A percentile compares a stretch with the other conserved stretches of the same genome.
These are phyloP conservation scores for Melanomma pulvis-pyrius DNA, from an alignment of 495 filamentous ascomycete genomes.

Conservation along the genomic window DNA sequence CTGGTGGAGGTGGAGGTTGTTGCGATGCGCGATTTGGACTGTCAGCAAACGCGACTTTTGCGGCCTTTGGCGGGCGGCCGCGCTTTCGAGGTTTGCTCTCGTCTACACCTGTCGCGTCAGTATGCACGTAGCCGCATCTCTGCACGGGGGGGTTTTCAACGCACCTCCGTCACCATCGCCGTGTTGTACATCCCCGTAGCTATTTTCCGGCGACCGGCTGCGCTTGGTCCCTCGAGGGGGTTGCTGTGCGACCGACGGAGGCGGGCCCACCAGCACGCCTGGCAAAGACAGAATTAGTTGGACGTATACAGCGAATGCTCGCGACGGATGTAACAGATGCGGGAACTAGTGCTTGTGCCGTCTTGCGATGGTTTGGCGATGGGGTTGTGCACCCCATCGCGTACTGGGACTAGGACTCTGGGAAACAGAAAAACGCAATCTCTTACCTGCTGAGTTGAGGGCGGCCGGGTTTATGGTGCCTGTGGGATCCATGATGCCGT, in stretches of 20 bases:
- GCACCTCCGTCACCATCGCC: constrained; percentile 59
- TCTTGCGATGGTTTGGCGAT: constrained; percentile 26
- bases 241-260: constrained; percentile 53
- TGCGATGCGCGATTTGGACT: constrained; percentile 52
- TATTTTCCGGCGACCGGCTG: constrained; percentile 83
- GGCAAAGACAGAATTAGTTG: constrained; percentile 22
- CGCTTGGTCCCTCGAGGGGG: constrained; percentile 83
- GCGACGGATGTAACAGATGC: constrained; percentile 38
- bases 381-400: neutral
- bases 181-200: constrained; percentile 63
- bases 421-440: constrained; percentile 3
- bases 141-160: constrained; percentile 11
- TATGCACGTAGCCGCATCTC: constrained; percentile 14
- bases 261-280: constrained; percentile 36
- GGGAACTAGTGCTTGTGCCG: constrained; percentile 30
- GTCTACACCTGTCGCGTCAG: constrained; percentile 47
- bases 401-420: neutral
- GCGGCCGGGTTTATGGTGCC: constrained; percentile 82
- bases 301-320: constrained; percentile 16
- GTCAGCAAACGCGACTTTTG: constrained; percentile 54
- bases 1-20: constrained; percentile 52
- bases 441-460: constrained; percentile 65
- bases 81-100: constrained; percentile 83
- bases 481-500: constrained; percentile 68
- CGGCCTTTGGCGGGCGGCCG: constrained; percentile 75